These are phyloP conservation scores for Erucastrum elatum DNA, from an alignment of 345 rosid species.

Conservation along the genomic window DNA sequence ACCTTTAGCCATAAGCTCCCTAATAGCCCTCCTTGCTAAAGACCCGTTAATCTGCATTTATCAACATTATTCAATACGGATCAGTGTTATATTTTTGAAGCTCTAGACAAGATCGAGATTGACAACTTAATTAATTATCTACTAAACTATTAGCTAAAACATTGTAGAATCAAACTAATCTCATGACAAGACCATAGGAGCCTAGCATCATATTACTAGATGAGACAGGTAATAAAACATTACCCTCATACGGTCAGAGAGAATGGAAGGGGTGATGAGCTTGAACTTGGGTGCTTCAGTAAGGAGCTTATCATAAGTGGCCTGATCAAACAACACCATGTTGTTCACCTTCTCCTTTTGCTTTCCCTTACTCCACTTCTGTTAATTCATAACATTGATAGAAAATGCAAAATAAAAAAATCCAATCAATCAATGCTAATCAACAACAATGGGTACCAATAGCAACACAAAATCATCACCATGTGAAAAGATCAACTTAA, in stretches of 20 bases:
- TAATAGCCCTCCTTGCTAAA: conserved; percentile 64
- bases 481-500: background rate
- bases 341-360: conserved; percentile 58
- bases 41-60: conserved; percentile 52
- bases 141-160: background rate
- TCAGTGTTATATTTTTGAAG: background rate
- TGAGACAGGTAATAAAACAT: background rate
- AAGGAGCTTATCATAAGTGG: conserved; percentile 77
- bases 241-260: conserved; percentile 85
- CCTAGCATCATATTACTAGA: background rate
- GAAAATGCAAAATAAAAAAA: too few relatives aligned
- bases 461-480: background rate
- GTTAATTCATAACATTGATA: background rate
- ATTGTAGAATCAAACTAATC: background rate
- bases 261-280: conserved; percentile 80
- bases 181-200: background rate
- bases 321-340: conserved; percentile 85
- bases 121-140: background rate
- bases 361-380: conserved; percentile 18
- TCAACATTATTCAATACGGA: background rate
- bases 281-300: conserved; percentile 78
- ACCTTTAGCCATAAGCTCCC: conserved; percentile 76
- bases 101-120: background rate
- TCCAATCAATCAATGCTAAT: background rate
- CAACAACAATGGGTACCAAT: background rate